phyloP scores from a whole-genome alignment of 495 filamentous ascomycete species.

The Thermothielavioides terrestris region DNA sequence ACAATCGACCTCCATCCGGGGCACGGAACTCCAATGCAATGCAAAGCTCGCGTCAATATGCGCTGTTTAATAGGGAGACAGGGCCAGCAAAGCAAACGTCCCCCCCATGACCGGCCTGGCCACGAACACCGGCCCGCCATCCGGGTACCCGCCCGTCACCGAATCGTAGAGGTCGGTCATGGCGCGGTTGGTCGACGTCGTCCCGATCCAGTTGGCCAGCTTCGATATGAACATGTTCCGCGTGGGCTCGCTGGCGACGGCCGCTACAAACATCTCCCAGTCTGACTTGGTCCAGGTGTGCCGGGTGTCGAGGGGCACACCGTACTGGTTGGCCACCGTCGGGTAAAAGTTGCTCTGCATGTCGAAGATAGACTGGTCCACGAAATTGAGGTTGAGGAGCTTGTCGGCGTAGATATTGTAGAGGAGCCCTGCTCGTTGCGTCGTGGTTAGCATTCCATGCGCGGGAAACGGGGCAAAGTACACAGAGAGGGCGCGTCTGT shows the following conservation, averaged over 20 bases:
- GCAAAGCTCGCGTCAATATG: background rate
- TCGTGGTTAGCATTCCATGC: slow-evolving; percentile 51
- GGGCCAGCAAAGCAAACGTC: slow-evolving; percentile 69
- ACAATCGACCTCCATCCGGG: background rate
- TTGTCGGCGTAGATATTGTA: slow-evolving; percentile 84
- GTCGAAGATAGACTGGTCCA: slow-evolving; percentile 65
- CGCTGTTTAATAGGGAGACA: no score
- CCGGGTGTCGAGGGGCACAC: slow-evolving; percentile 75
- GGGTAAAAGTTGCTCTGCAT: slow-evolving; percentile 77
- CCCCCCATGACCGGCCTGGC: slow-evolving; percentile 77
- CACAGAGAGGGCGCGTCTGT: background rate
- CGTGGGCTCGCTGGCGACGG: slow-evolving; percentile 54
- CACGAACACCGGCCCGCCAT: slow-evolving; percentile 54
- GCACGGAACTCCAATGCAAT: slow-evolving; percentile 6
- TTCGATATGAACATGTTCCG: slow-evolving; percentile 57
- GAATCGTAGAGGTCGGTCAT: slow-evolving; percentile 78
- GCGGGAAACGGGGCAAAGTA: background rate
- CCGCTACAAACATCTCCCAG: slow-evolving; percentile 81
- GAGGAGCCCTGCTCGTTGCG: slow-evolving; percentile 58
- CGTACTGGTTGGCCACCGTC: slow-evolving; percentile 60
- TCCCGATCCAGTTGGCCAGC: slow-evolving; percentile 68
- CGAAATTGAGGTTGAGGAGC: slow-evolving; percentile 59
- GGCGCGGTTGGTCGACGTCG: slow-evolving; percentile 60
- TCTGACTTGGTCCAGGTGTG: slow-evolving; percentile 80
- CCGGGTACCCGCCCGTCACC: slow-evolving; percentile 48